phyloP scores from a whole-genome alignment of 352 stramenopile genomes.

The Globisporangium cylindrosporum region DNA sequence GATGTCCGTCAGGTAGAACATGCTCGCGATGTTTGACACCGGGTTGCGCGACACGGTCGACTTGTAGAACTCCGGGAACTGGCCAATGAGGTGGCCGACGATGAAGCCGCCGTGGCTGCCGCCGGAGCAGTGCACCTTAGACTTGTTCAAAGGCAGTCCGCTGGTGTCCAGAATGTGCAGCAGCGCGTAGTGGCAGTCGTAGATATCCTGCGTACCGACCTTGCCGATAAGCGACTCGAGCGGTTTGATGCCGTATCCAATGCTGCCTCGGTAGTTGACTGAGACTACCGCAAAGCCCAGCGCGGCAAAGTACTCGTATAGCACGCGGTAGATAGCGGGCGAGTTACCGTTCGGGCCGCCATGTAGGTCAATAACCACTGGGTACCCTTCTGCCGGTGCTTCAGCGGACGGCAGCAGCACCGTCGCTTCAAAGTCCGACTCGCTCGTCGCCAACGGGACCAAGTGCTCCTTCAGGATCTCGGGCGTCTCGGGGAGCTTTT shows the following conservation, averaged over 20 bases:
- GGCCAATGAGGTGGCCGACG: constrained; percentile 88
- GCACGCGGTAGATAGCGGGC: constrained; percentile 79
- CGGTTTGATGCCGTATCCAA: constrained; percentile 88
- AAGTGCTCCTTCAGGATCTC: constrained; percentile 40
- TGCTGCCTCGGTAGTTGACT: constrained; percentile 96
- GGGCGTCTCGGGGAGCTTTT: constrained; percentile 30
- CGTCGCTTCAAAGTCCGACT: constrained; percentile 69
- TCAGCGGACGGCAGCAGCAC: constrained; percentile 56
- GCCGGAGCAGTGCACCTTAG: constrained; percentile 90
- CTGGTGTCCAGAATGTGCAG: constrained; percentile 65
- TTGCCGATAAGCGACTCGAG: constrained; percentile 89
- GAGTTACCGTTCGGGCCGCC: constrained; percentile 91
- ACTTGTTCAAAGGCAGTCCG: constrained; percentile 61
- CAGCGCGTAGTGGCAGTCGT: constrained; percentile 89
- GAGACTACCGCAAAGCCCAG: constrained; percentile 89
- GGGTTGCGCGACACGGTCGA: constrained; percentile 89
- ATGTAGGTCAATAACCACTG: constrained; percentile 87
- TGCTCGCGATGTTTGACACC: constrained; percentile 92
- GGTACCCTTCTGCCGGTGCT: constrained; percentile 40
- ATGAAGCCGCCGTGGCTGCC: constrained; percentile 96
- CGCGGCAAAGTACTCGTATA: constrained; percentile 89
- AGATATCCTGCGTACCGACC: constrained; percentile 91
- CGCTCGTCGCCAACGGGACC: constrained; percentile 44
- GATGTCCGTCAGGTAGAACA: constrained; percentile 95
- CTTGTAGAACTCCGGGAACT: constrained; percentile 94